A percentile compares a stretch with the other conserved stretches of the same genome.
Evolutionary conservation across 148 eudicot genomes (phyloP).

Genomic region (Camellia granthamiana): DNA sequence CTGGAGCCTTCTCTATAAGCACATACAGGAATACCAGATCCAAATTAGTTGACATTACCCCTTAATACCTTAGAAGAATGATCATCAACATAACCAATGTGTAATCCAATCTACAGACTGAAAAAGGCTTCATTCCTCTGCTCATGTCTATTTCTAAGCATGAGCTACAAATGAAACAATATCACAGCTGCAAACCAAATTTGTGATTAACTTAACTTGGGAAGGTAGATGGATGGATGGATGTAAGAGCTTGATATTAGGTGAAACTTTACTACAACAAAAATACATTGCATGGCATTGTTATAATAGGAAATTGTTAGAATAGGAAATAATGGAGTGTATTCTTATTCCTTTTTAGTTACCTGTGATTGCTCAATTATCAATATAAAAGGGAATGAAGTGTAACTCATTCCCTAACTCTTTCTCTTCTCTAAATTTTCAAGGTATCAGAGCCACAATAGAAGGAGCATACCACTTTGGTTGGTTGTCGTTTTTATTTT

Average conservation of each 20-base stretch:
- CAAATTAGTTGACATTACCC: not conserved
- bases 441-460: no score
- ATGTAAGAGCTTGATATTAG: not conserved
- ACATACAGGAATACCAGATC: not conserved
- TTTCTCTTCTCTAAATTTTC: no score
- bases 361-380: no score
- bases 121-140: not conserved
- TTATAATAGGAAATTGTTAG: no score
- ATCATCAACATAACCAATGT: not conserved
- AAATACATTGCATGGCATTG: not conserved
- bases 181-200: constrained; percentile 8
- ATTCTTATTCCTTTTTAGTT: no score
- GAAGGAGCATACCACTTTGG: no score
- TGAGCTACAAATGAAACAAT: not conserved
- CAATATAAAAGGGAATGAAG: not conserved
- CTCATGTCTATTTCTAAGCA: not conserved
- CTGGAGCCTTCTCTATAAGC: constrained; percentile 87
- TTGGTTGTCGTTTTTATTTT: no score
- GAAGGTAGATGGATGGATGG: not conserved
- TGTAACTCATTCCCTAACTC: no score
- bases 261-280: not conserved
- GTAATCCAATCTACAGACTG: not conserved
- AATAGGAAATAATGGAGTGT: no score
- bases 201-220: not conserved
- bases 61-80: not conserved